Conservation (phyloP, 2,329 filamentous ascomycete genomes). For the Elsinoe australis region DNA sequence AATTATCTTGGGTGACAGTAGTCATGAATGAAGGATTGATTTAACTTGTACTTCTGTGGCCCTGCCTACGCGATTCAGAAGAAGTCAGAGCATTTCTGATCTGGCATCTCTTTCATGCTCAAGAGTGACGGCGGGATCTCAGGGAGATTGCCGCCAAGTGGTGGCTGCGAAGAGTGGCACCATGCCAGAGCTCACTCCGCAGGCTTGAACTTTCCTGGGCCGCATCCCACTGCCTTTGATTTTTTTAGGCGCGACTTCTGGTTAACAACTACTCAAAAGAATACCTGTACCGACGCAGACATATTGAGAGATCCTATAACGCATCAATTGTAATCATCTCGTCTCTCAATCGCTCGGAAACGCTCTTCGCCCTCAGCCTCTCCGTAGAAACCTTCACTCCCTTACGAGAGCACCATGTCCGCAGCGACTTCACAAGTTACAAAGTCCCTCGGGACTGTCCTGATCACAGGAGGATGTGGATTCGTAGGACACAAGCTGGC, state of each 20-base stretch:
- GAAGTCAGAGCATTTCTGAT: too few relatives aligned
- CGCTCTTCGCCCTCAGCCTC: too few relatives aligned
- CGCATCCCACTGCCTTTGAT: neutral
- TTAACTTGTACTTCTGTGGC: neutral
- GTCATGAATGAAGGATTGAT: conserved; percentile 10
- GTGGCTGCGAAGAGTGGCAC: conserved; percentile 11
- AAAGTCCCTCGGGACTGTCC: conserved; percentile 38
- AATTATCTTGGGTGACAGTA: conserved; percentile 5
- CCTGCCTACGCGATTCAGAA: too few relatives aligned
- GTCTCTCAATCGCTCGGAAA: neutral
- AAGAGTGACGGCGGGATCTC: neutral
- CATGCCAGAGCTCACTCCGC: conserved; percentile 1
- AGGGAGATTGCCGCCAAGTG: conserved; percentile 1
- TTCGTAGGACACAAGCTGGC: conserved; percentile 48
- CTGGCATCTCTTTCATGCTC: too few relatives aligned
- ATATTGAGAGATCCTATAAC: neutral
- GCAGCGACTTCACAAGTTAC: neutral
- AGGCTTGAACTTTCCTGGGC: neutral
- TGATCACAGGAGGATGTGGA: conserved; percentile 45
- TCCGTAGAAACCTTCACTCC: neutral
- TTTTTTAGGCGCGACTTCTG: neutral
- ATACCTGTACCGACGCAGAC: neutral
- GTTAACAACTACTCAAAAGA: neutral
- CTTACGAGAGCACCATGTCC: neutral
- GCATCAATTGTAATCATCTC: neutral